Base-by-base conservation (phyloP, 176 grass and related monocot genomes). In the Tuctoria greenei region DNA sequence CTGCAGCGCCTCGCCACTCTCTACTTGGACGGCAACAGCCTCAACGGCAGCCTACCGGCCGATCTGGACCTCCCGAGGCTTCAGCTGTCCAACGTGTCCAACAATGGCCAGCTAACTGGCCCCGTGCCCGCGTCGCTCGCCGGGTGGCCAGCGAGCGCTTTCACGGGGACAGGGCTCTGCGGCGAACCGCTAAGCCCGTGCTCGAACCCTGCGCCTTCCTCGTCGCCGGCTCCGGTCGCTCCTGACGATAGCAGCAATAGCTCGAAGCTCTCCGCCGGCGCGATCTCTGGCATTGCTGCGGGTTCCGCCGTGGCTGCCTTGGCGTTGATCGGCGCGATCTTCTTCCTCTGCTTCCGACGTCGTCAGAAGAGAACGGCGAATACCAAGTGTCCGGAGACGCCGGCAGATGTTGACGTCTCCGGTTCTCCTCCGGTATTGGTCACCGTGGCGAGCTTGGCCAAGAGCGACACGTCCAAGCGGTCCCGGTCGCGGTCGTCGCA, bases 201-300 rank as follows among this genome's bases (percentile, higher is more conserved):
- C 13, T 1, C 84, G 0, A 36, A 64, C 4, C 49, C 78, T 1
- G 14, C 81, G 4, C 20, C 46, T 2, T 13, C 52, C 6, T 46
- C 17, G 5, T 24, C 41, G 43, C 6, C 69, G 56, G 1, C 80
- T 26, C 61, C 82, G 0, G 2, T 25, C 0, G 8, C 34, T 58
- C 3, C 5, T 36, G 21, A 43, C 4, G 60, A 21, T 16, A 1
- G 0, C 1, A 42, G 56, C 25, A 84, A 80, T 20, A 79, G 54
- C 1, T 72, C 25, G 6, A 54, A 84, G 71, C 91, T 93, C 9
- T 92, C 95, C 0, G 27, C 41, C 13, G 84, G 75, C 6, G 82
- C 84, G 4, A 97, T 93, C 34, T 86, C 84, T 31, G 91, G 91
- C 61, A 91, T 97, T 64, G 88, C 76, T 11, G 72, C 69, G 4